Evolutionary conservation across 108 stramenopile genomes (phyloP), one percentile per base, ranked within the genome.

Genomic region (Conticribra weissflogii): DNA sequence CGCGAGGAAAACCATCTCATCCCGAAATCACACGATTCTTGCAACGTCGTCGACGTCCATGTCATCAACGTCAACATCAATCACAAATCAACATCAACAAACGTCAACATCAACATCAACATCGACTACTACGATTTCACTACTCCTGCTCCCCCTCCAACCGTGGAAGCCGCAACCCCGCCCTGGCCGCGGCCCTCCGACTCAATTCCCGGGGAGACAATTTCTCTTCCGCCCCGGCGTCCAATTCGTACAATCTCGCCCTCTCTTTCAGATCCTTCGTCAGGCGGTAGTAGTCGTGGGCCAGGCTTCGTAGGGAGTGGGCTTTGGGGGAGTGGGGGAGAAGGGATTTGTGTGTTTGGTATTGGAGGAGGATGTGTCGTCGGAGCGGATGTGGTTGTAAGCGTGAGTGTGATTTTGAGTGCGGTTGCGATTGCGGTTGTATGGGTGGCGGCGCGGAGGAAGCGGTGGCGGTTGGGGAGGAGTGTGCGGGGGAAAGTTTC

Each of bases 181-280:
- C 89, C 44, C 92, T 67, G 22, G 86, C 87, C 1, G 92, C 92
- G 25, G 89, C 86, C 49, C 87, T 72, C 30, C 88, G 84, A 68
- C 86, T 89, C 70, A 93, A 59, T 82, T 93, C 92, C 61, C 65
- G 86, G 3, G 89, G 85, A 47, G 78, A 74, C 36, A 94, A 71
- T 63, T 86, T 86, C 22, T 74, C 74, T 27, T 90, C 92, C 19
- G 90, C 92, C 8, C 92, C 92, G 19, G 76, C 45, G 68, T 94
- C 92, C 63, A 94, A 55, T 53, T 88, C 66, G 58, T 91, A 82
- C 54, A 93, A 64, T 52, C 83, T 34, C 25, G 61, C 74, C 29
- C 92, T 81, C 63, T 90, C 92, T 16, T 32, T 57, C 45, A 93
- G 58, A 65, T 90, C 86, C 16, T 72, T 56, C 60, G 78, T 76